Evolutionary conservation across 2,329 filamentous ascomycete genomes (phyloP), one percentile per base, ranked within the genome.

Genomic region (Aspergillus eucalypticola): DNA sequence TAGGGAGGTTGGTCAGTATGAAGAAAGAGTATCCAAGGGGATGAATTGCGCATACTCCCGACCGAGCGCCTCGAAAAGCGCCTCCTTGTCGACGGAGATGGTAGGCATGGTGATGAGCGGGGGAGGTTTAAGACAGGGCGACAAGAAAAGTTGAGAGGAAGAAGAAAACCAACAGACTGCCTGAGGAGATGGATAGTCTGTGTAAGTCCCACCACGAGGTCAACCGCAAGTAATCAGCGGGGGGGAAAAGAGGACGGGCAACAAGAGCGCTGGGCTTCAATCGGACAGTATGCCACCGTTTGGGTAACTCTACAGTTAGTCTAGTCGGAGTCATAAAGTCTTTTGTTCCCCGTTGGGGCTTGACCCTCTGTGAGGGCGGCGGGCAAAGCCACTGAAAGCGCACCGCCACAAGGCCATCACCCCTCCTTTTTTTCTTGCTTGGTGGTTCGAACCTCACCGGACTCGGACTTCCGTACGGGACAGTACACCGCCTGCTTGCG

Each of bases 71-170:
- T 96, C 88, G 84, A 90, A 98, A 75, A 99, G 91, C 75, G 89
- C 91, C 73, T 92, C 93, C 83, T 98, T 99, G 83, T 98, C 91
- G 71, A 98, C 93, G 70, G 89, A 85, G 71, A 99, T 97, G 76
- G 95, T 99, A 80, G 95, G 95, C 95, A 97, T 97, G 63, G 76
- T 86, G 78, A 75, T 50, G 25, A 27, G 10, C 15, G 25, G 46
- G 23, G 46, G 69, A 67, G 54, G 63, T 67, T 59, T 32, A 69
- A 65, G 65, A 66, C 62, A 66, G n/a, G 29, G 52, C 63, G 29
- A 60, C 10, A 55, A 55, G 57, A 25, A 59, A 62, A 21, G 39
- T 23, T 23, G 2, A 35, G 32, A 46, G 11, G 17, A 44, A 23
- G 51, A 50, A 29, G 29, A 56, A 32, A 48, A 35, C n/a, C 41